Evolutionary conservation across 2,329 filamentous ascomycete genomes (phyloP).

Genomic region (Aspergillus ruber): DNA sequence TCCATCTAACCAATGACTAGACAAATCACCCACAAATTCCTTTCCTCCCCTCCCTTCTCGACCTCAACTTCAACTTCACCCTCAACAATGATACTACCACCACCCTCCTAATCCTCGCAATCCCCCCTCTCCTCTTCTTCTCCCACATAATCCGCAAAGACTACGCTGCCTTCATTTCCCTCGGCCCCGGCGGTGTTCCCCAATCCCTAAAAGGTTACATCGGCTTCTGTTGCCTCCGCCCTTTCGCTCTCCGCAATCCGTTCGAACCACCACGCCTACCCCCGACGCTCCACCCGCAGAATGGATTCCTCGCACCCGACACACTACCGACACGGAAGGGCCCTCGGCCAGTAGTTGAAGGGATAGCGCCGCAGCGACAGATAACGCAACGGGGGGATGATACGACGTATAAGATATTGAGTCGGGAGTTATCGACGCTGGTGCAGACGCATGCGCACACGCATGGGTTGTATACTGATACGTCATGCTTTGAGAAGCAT

Average conservation of each 20-base stretch:
- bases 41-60: neutral
- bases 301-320: constrained; percentile 1
- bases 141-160: constrained; percentile 55
- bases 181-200: constrained; percentile 76
- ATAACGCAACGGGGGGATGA: neutral
- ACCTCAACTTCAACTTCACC: neutral
- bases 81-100: neutral
- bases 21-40: neutral
- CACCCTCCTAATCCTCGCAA: constrained; percentile 24
- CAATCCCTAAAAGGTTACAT: constrained; percentile 67
- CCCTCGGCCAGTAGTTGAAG: neutral
- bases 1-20: neutral
- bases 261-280: constrained; percentile 53
- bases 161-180: constrained; percentile 66
- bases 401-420: neutral
- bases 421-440: neutral
- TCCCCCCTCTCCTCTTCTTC: constrained; percentile 43
- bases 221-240: constrained; percentile 63
- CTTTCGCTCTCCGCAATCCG: constrained; percentile 67
- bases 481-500: constrained; percentile 76
- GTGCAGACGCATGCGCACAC: neutral
- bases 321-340: neutral
- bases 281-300: constrained; percentile 45
- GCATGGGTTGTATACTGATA: constrained; percentile 46
- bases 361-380: neutral